Evolutionary conservation across 108 stramenopile genomes (phyloP), one percentile per base, ranked within the genome.

Genomic region (Nitzschia inconspicua): DNA sequence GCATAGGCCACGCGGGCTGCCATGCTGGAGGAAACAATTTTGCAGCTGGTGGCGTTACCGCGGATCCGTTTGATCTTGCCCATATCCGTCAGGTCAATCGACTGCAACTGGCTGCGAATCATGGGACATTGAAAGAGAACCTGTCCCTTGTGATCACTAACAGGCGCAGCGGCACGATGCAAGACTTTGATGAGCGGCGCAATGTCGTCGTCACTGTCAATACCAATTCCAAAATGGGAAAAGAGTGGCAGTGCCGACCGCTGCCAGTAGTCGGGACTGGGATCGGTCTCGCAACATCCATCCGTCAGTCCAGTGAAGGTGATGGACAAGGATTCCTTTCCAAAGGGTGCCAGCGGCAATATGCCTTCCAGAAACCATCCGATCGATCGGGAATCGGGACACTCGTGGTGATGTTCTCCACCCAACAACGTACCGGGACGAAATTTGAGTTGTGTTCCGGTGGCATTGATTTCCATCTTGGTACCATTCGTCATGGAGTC

Each of bases 361-460:
- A 99, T 83, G 42, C 94, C 99, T 63, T 98, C 97, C 34, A 99
- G 59, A 60, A 95, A 98, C 97, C 97, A 99, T 13, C 97, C 96
- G 34, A 98, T 79, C 44, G 83, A 76, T 60, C 87, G 58, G 34
- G 75, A 59, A 19, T 73, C 47, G 19, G 87, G 70, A 78, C 98
- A 98, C 39, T 86, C 82, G 74, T 99, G 97, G 37, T 80, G 72
- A 4, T 94, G 55, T 2, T 72, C 63, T 19, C 99, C 99, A 8
- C 98, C 98, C 46, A 85, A 39, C 58, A 99, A 54, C 30, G 95
- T 77, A 24, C 99, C 99, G 6, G 99, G 99, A 26, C 67, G 66
- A 54, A 97, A 96, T 42, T 91, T 66, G 3, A 99, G 65, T 56
- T 87, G 86, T 20, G 99, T 98, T 22, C 99, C 99, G 0, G 99